Evolutionary conservation across 768 basidiomycete species (phyloP), one percentile per base, ranked within the genome.

Genomic region (Suillus plorans): DNA sequence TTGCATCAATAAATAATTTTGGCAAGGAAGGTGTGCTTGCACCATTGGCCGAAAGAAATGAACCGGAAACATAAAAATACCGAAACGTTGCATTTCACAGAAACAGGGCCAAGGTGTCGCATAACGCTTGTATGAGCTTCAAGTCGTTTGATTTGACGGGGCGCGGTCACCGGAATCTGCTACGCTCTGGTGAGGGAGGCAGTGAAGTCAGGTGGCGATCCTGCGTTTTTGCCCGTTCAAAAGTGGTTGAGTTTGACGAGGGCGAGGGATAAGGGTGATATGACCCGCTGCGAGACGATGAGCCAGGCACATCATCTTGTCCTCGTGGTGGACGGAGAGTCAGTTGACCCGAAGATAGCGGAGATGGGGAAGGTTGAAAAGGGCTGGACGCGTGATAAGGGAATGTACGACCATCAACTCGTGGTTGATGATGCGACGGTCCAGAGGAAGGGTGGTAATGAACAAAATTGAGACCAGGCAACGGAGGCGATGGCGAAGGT

Each of bases 401-500:
- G 66, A 76, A 63, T 14, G 63, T 9, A 44, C 76, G 76, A 36
- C 71, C 69, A 18, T 76, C 74, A 60, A 68, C 69, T 42, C 76
- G 76, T 50, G 61, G 36, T 44, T 75, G 59, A 68, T 70, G 68
- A 59, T 76, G 71, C 72, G 79, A 64, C 74, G 67, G 68, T 73
- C 79, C 72, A 68, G 76, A 66, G 41, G 76, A 79, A 62, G 78
- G 78, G 31, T 79, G 72, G 67, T 90, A 90, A 63, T 88, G 86
- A 50, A 85, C 81, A 74, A 89, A 90, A 65, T 78, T 85, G 74
- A 85, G 74, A 60, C 73, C 78, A 55, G 79, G 77, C 20, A 84
- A 80, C 6, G 87, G 86, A 20, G 90, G 89, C n/a, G 89, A 89
- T 22, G 89, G 89, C 20, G 89, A 89, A 1, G 87, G 85, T 18